A percentile compares a stretch with the other conserved stretches of the same genome.
phyloP scores from a whole-genome alignment of 306 rosid species.

The barrel medic (Medicago truncatula) region MtrunA17r5.0-ANR NC_053048.1:41835501-41836000 shows the following conservation, averaged over 20 bases:
- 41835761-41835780: background rate
- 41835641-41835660: background rate
- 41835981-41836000: background rate
- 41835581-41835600: background rate
- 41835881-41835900: background rate
- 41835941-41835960: background rate
- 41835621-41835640: background rate
- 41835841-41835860: background rate
- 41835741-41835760: background rate
- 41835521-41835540: constrained; percentile 8
- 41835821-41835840: background rate
- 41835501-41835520: constrained; percentile 21
- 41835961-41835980: background rate
- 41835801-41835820: too few relatives aligned
- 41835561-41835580: constrained; percentile 3
- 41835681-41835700: background rate
- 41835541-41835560: background rate
- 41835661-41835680: constrained; percentile 2
- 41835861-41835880: too few relatives aligned
- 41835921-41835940: background rate
- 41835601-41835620: background rate
- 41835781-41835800: background rate
- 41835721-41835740: background rate
- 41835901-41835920: background rate
- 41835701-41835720: background rate